Conservation (phyloP, 1,284 basidiomycete genomes). For the Heliocybe sulcata region DNA sequence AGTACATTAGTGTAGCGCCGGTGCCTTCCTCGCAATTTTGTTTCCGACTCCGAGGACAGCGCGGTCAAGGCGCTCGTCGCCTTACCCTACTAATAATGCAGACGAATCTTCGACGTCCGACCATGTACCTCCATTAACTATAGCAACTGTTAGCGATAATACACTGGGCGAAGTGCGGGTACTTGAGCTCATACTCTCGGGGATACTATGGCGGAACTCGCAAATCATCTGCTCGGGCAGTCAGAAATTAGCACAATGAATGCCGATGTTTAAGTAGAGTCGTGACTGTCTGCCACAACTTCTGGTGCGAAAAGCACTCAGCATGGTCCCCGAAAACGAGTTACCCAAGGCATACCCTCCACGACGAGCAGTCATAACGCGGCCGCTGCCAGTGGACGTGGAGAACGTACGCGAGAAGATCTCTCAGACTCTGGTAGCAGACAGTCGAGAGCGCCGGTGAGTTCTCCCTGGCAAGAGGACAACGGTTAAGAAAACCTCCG, state of each 20-base stretch:
- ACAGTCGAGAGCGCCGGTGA: neutral
- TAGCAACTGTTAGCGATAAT: constrained; percentile 26
- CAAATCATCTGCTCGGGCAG: constrained; percentile 31
- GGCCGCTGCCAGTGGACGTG: neutral
- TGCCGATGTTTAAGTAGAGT: neutral
- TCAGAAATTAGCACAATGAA: constrained; percentile 3
- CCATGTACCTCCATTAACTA: constrained; percentile 5
- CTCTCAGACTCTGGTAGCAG: neutral
- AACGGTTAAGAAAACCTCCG: constrained; percentile 4
- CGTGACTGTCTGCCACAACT: neutral
- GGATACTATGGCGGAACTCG: constrained; percentile 59
- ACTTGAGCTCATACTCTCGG: constrained; percentile 9
- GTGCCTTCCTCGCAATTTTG: too few relatives aligned
- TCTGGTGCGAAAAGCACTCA: neutral
- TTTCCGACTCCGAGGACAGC: too few relatives aligned
- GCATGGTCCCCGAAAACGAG: neutral
- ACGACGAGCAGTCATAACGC: neutral
- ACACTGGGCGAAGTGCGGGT: constrained; percentile 20
- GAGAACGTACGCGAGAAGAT: constrained; percentile 2
- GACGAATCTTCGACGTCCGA: constrained; percentile 10
- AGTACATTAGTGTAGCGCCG: too few relatives aligned
- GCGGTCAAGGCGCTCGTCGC: constrained; percentile 1
- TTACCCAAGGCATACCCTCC: neutral
- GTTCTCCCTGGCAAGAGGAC: constrained; percentile 18
- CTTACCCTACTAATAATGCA: constrained; percentile 2